Evolutionary conservation across 2,329 filamentous ascomycete genomes (phyloP), one percentile per base, ranked within the genome.

Genomic region (Aspergillus pseudoglaucus): DNA sequence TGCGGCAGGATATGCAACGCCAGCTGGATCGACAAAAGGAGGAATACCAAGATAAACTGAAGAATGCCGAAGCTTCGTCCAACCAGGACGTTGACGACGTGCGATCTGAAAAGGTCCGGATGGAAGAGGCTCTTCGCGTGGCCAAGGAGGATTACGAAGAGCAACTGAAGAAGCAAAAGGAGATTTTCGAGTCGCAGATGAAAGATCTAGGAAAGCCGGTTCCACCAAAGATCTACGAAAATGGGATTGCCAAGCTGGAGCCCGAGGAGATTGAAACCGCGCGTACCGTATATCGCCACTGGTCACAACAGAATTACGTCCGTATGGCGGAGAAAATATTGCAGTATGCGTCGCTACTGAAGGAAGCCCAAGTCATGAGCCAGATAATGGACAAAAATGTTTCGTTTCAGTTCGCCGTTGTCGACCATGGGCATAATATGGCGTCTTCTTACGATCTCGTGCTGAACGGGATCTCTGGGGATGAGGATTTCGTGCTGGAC

Each of bases 331-430:
- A 97, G 67, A 82, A 85, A 2, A 84, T 97, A 23, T 75, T 98
- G 41, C 90, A 95, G 62, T 85, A 95, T 64, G 91, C 91, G 2
- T 83, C 88, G 6, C 81, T 84, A 23, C 70, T 98, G 49, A 98
- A 98, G 66, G 93, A 98, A 69, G 93, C 93, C 1, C 93, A 98
- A 63, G 85, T 98, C 51, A 93, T 98, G 88, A 95, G 90, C 72
- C 91, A 95, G 59, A 88, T 95, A 60, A 87, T 98, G 73, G 88
- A 93, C 57, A 93, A 96, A 66, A 83, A 83, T 55, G 87, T 96
- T 7, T 85, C 91, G 17, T 97, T 98, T 65, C 93, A 98, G 66
- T 98, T 97, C 64, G 86, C 88, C 10, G 84, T 96, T 47, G 83
- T 97, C 27, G 91, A 96, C 59, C 75, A 86, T 53, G 93, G 93